Evolutionary conservation across 495 filamentous ascomycete species (phyloP).

Genomic region (Choiromyces venosus): DNA sequence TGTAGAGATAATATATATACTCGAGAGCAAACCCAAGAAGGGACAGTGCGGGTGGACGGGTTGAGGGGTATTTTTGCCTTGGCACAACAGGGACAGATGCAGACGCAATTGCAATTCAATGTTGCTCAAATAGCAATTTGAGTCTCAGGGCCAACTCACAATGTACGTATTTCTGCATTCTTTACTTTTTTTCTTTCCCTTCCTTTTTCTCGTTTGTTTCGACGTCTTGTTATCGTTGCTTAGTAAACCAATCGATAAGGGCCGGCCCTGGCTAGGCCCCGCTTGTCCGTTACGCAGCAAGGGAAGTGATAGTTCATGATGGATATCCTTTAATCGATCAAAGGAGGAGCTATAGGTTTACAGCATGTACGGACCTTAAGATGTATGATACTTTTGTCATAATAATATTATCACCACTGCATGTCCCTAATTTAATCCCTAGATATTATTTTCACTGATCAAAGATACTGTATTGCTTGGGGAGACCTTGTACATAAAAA

Average conservation of each 20-base stretch:
- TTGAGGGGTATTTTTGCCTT: constrained; percentile 1
- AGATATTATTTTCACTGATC: background rate
- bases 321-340: background rate
- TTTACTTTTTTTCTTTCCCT: background rate
- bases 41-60: background rate
- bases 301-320: background rate
- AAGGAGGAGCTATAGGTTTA: background rate
- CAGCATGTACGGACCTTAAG: background rate
- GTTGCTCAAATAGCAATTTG: background rate
- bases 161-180: background rate
- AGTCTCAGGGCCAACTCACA: background rate
- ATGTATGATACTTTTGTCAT: too few relatives aligned
- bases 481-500: background rate
- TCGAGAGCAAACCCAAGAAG: background rate
- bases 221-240: background rate
- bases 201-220: background rate
- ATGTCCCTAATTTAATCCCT: background rate
- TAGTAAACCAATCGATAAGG: background rate
- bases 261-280: background rate
- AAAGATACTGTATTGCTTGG: background rate
- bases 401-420: background rate
- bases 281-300: background rate
- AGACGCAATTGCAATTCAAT: background rate
- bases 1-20: background rate
- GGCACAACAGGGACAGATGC: background rate